Base-by-base conservation (phyloP, 306 rosid genomes). In the Sophora flavescens region DNA sequence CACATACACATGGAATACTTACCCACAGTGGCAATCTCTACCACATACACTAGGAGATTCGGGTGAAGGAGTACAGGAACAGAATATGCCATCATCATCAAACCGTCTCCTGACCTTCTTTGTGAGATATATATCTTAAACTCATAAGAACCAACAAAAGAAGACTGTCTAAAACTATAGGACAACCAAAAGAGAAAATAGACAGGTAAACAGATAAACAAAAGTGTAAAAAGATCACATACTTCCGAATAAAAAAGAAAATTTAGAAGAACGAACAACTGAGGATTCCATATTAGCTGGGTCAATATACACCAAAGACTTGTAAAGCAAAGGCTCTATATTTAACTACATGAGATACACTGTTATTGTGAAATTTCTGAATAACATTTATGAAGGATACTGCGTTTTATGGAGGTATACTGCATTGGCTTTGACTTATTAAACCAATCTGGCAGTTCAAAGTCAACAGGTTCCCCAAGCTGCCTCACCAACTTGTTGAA, bases 1-100 rank as follows among this genome's bases (percentile, higher is more conserved):
- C n/a, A 18, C 47, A 36, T 18, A 13, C 14, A 76, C 14, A 22
- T 22, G 7, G 59, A 69, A 76, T 73, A 80, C 96, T 90, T 86
- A 94, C 98, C 93, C 98, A 74, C 97, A 94, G 35, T 88, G 97
- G 81, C 98, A 94, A 83, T 94, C 97, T 86, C 84, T 87, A 78
- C 86, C 93, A 65, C 98, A 94, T 39, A 92, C 91, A 58, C 72
- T 54, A 45, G 95, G 80, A 76, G 94, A 90, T 52, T 81, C 96
- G 45, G 85, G 56, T 44, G 92, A 82, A 30, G 84, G 60, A 62
- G 80, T 59, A 56, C 97, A 94, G 58, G 93, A 86, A 78, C 98
- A 94, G 86, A 94, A 94, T 86, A 94, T 94, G 63, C 97, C 98
- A 86, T 94, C 96, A 74, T 93, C 98, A 70, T 87, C 96, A 14